Conservation (phyloP, 140 eudicot genomes). For the Eryngium alpinum region DNA sequence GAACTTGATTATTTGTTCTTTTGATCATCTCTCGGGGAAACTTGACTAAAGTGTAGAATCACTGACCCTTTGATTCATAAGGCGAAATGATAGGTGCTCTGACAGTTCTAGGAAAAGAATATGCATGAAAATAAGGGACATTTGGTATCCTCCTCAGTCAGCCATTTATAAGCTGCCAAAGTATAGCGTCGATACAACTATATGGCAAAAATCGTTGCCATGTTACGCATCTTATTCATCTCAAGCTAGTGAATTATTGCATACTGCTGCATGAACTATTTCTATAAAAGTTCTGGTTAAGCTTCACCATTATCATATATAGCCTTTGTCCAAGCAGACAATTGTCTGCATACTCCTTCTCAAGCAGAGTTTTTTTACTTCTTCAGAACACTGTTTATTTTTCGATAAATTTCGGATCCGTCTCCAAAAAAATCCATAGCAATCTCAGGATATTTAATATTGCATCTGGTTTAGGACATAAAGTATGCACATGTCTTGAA, state of each 20-base stretch:
- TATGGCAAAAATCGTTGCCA: constrained; percentile 83
- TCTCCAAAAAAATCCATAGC: no score
- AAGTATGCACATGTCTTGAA: no score
- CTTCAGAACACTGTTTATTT: no score
- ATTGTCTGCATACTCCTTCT: no score
- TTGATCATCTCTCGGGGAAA: constrained; percentile 83
- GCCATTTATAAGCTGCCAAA: constrained; percentile 90
- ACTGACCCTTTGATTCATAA: constrained; percentile 76
- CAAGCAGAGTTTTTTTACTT: no score
- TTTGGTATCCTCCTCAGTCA: constrained; percentile 90
- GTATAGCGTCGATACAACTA: constrained; percentile 81
- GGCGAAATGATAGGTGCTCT: constrained; percentile 80
- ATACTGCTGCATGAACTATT: constrained; percentile 79
- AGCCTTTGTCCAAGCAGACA: constrained; percentile 92
- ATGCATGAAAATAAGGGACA: constrained; percentile 60
- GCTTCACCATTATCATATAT: constrained; percentile 74
- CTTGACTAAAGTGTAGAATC: constrained; percentile 85
- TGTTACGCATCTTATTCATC: constrained; percentile 80
- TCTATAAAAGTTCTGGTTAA: constrained; percentile 77
- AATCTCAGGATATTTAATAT: no score
- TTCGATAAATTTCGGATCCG: no score
- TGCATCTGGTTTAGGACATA: no score
- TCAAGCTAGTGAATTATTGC: constrained; percentile 93
- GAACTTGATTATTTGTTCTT: constrained; percentile 83
- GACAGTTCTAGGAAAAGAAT: constrained; percentile 60